Evolutionary conservation across 306 rosid species (phyloP).

Genomic region (Dryas alaskensis): DNA sequence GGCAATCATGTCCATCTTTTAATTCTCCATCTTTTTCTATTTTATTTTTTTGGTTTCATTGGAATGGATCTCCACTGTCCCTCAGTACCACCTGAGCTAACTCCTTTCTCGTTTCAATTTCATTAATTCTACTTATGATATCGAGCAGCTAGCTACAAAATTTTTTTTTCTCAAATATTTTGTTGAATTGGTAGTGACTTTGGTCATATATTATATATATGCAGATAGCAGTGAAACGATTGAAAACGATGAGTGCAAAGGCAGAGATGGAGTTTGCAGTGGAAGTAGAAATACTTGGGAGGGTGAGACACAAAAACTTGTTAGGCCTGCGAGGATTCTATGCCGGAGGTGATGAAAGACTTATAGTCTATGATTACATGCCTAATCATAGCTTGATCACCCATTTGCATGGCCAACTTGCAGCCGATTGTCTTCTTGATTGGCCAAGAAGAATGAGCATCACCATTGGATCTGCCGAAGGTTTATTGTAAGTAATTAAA

Average conservation of each 20-base stretch:
- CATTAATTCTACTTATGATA: no score
- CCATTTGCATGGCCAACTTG: slow-evolving; percentile 80
- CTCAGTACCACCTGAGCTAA: no score
- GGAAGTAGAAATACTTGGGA: slow-evolving; percentile 87
- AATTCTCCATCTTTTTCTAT: no score
- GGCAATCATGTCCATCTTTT: slow-evolving; percentile 32
- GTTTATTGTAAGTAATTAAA: slow-evolving; percentile 55
- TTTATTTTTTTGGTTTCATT: no score
- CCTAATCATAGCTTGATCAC: slow-evolving; percentile 81
- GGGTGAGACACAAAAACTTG: slow-evolving; percentile 81
- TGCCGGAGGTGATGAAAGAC: slow-evolving; percentile 82
- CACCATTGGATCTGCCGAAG: slow-evolving; percentile 82
- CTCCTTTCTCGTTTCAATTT: no score
- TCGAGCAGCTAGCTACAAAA: no score
- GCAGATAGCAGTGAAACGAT: slow-evolving; percentile 89
- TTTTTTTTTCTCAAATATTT: not conserved
- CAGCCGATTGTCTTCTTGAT: slow-evolving; percentile 52
- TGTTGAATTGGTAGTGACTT: not conserved
- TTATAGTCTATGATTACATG: slow-evolving; percentile 87
- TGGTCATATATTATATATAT: not conserved
- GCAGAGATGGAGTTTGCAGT: slow-evolving; percentile 98
- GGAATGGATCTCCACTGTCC: no score
- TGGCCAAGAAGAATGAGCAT: slow-evolving; percentile 70
- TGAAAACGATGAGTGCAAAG: slow-evolving; percentile 83
- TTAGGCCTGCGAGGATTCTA: slow-evolving; percentile 82